Conservation (phyloP, 2,329 filamentous ascomycete species). For the Pseudopithomyces maydicus region DNA sequence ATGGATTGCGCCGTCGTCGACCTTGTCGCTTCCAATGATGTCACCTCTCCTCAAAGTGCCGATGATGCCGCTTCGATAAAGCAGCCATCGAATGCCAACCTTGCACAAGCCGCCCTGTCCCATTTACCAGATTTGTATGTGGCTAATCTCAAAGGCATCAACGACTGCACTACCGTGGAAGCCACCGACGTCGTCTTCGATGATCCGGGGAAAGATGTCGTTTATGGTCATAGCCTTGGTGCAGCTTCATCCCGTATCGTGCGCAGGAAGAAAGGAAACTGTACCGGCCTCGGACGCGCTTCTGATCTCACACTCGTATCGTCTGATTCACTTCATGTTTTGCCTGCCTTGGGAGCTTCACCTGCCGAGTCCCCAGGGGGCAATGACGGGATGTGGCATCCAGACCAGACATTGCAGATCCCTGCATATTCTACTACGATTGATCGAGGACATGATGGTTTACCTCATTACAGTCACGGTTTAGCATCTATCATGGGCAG, state of each 20-base stretch:
- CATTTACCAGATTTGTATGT: slow-evolving; percentile 50
- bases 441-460: not conserved
- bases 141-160: slow-evolving; percentile 49
- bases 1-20: slow-evolving; percentile 80
- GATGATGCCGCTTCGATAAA: not conserved
- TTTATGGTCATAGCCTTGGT: slow-evolving; percentile 43
- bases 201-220: slow-evolving; percentile 47
- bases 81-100: slow-evolving; percentile 13
- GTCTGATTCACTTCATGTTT: slow-evolving; percentile 5
- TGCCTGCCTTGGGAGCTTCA: slow-evolving; percentile 6
- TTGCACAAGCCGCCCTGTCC: slow-evolving; percentile 30
- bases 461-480: not conserved
- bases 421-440: no score
- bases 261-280: slow-evolving; percentile 18
- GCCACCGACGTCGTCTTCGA: slow-evolving; percentile 48
- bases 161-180: slow-evolving; percentile 47
- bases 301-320: slow-evolving; percentile 15
- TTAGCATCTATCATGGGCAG: not conserved
- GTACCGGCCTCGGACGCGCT: slow-evolving; percentile 24
- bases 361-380: not conserved
- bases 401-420: not conserved
- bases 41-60: slow-evolving; percentile 46
- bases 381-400: slow-evolving; percentile 4
- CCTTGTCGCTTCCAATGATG: slow-evolving; percentile 64
- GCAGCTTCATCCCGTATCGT: slow-evolving; percentile 12